Evolutionary conservation across 2,329 filamentous ascomycete genomes (phyloP), one percentile per base, ranked within the genome.

Genomic region (Fusarium devonianum): DNA sequence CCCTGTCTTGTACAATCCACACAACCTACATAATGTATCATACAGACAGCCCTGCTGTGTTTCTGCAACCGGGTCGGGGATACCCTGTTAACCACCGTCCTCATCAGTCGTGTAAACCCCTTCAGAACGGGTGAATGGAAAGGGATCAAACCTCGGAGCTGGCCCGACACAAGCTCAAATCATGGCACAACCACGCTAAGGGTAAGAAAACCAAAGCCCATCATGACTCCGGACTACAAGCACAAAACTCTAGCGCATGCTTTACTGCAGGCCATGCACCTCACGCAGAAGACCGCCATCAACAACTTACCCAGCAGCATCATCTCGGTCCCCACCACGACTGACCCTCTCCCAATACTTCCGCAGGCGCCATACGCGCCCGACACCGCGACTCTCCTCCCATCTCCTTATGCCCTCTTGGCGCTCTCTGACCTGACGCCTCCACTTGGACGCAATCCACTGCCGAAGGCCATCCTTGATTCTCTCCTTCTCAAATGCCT

Each of bases 311-410:
- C 54, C 14, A 37, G 28, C 22, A 28, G 21, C 35, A 28, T n/a
- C n/a, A n/a, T 40, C 22, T 36, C 36, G 36, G 25, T 56, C 55
- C 34, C 75, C 74, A 2, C 75, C 77, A 12, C 69, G 69, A 2
- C 78, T 76, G 23, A 88, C 73, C 16, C 77, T 75, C 70, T 89
- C 87, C 85, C 86, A 90, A 64, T 87, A 89, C 52, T 77, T 76
- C 62, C 79, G 80, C 47, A 90, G 67, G 16, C 80, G 77, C 78
- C 84, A 83, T 6, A 88, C 85, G 30, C 80, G 72, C 3, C 82
- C 81, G 0, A 83, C 69, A 1, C 82, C 80, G 1, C 73, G 71
- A 21, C 70, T 73, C 66, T 84, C 81, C 54, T 83, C 77, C 67
- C 73, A 75, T 50, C 63, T 66, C 53, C 69, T 73, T 17, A 80